Evolutionary conservation across 805 yeast species (phyloP).

Genomic region (Metschnikowia rubicola): DNA sequence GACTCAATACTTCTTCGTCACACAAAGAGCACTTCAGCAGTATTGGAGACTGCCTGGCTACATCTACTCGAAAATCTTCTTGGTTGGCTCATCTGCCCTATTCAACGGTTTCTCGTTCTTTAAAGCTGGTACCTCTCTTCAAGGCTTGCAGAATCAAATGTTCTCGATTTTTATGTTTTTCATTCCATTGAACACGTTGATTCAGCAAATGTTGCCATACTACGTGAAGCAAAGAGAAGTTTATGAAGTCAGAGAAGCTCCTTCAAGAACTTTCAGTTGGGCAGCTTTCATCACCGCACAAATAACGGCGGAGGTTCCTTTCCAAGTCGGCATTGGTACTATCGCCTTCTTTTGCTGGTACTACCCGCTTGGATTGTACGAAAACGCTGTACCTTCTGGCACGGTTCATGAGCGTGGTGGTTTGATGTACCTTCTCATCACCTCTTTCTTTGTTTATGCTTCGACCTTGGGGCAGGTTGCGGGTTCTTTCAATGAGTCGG

Average conservation of each 20-base stretch:
- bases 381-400: constrained; percentile 14
- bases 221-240: constrained; percentile 43
- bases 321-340: constrained; percentile 50
- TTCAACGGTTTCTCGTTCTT: constrained; percentile 73
- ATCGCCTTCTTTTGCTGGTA: constrained; percentile 62
- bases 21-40: constrained; percentile 33
- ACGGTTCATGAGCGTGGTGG: constrained; percentile 32
- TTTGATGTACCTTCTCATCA: constrained; percentile 32
- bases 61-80: constrained; percentile 56
- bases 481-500: constrained; percentile 21
- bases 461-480: constrained; percentile 25
- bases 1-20: constrained; percentile 16
- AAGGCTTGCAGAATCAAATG: constrained; percentile 64
- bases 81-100: constrained; percentile 51
- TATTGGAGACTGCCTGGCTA: constrained; percentile 62
- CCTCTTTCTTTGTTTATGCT: constrained; percentile 18
- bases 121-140: constrained; percentile 58
- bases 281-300: constrained; percentile 38
- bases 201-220: constrained; percentile 41
- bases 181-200: constrained; percentile 37
- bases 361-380: constrained; percentile 42
- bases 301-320: constrained; percentile 45
- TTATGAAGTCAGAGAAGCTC: constrained; percentile 46
- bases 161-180: constrained; percentile 46
- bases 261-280: constrained; percentile 45